Conservation (phyloP, 306 rosid genomes). For the Lagenaria siceraria region DNA sequence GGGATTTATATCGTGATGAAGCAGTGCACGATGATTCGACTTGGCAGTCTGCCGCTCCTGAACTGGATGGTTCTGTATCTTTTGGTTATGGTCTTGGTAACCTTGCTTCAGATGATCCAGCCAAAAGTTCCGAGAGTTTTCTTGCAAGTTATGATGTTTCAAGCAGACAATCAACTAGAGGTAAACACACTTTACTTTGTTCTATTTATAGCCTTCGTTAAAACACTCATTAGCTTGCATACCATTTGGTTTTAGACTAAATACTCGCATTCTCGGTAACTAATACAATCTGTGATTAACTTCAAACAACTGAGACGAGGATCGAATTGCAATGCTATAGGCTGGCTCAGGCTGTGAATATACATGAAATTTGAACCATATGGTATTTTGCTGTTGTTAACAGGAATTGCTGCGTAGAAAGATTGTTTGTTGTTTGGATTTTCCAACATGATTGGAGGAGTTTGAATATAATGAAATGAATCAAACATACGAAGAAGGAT, state of each 20-base stretch:
- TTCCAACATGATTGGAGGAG: constrained; percentile 33
- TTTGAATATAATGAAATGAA: constrained; percentile 44
- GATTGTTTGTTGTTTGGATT: constrained; percentile 35
- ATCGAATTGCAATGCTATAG: background rate
- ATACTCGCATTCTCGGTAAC: background rate
- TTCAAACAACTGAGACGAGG: background rate
- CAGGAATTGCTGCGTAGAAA: constrained; percentile 88
- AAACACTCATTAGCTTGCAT: background rate
- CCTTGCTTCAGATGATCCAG: constrained; percentile 48
- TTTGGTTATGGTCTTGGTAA: constrained; percentile 58
- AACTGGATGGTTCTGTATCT: constrained; percentile 56
- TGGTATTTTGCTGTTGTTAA: constrained; percentile 6
- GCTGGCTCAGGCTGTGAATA: background rate
- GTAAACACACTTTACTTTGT: constrained; percentile 26
- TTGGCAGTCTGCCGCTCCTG: constrained; percentile 69
- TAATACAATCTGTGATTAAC: background rate
- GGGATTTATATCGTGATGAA: constrained; percentile 51
- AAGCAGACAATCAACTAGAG: constrained; percentile 81
- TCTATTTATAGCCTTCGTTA: background rate
- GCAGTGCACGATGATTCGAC: constrained; percentile 52
- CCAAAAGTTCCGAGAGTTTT: constrained; percentile 53
- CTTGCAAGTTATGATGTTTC: constrained; percentile 61
- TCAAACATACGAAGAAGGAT: constrained; percentile 11
- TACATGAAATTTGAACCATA: background rate
- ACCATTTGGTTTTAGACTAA: background rate